A percentile compares a stretch with the other conserved stretches of the same genome.
Conservation (phyloP, 768 basidiomycete species). For the Boletus rufocinnamomeus region DNA sequence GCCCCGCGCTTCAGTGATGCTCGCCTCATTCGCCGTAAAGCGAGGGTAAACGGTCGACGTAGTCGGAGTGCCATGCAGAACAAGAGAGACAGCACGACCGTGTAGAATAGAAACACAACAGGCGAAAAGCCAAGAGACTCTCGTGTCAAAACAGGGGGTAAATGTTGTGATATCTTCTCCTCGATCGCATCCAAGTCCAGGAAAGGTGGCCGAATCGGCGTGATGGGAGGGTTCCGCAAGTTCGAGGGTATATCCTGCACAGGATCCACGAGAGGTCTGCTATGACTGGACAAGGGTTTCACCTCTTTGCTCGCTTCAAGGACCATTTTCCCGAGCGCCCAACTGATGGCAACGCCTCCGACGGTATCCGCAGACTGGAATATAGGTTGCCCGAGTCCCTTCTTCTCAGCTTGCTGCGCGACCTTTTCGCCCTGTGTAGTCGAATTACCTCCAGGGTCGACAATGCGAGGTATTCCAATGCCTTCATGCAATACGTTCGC, state of each 20-base stretch:
- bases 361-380: constrained; percentile 96
- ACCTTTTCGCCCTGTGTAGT: constrained; percentile 72
- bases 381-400: constrained; percentile 78
- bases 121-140: constrained; percentile 74
- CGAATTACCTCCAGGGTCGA: constrained; percentile 80
- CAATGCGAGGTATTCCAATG: constrained; percentile 88
- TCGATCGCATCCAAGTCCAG: constrained; percentile 61
- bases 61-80: constrained; percentile 54
- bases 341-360: constrained; percentile 90
- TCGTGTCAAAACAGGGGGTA: constrained; percentile 63
- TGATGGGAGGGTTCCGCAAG: constrained; percentile 49
- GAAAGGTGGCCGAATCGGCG: constrained; percentile 66
- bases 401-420: constrained; percentile 71
- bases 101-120: constrained; percentile 59
- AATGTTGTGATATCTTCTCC: constrained; percentile 62
- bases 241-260: constrained; percentile 63
- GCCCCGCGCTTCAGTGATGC: constrained; percentile 36
- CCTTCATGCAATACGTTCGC: constrained; percentile 96
- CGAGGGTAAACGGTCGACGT: constrained; percentile 53
- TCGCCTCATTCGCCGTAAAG: constrained; percentile 48
- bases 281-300: constrained; percentile 45
- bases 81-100: constrained; percentile 44
- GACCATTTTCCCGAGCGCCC: constrained; percentile 99
- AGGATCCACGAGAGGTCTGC: constrained; percentile 69
- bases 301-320: constrained; percentile 93